phyloP scores from a whole-genome alignment of 1,284 basidiomycete genomes.

The Irpex lacteus region DNA sequence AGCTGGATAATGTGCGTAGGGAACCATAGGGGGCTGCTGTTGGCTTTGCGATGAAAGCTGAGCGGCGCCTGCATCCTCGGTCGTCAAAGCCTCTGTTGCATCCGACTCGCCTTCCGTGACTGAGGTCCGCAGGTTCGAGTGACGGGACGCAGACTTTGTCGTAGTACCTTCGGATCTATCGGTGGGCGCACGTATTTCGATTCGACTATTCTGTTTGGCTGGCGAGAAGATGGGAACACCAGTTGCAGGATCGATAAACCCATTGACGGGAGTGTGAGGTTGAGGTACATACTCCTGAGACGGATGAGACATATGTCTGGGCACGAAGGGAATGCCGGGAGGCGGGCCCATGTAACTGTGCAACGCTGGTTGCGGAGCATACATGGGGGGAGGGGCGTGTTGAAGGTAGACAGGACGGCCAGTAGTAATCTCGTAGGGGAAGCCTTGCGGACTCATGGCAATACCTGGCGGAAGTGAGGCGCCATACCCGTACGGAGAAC shows the following conservation, averaged over 20 bases:
- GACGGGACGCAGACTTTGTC: conserved; percentile 32
- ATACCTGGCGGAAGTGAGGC: conserved; percentile 70
- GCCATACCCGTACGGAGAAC: conserved; percentile 61
- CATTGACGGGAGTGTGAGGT: conserved; percentile 53
- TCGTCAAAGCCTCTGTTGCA: not conserved
- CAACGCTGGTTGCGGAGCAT: conserved; percentile 62
- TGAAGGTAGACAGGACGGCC: conserved; percentile 74
- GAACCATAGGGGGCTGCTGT: conserved; percentile 36
- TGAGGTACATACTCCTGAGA: conserved; percentile 58
- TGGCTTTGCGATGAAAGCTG: conserved; percentile 21
- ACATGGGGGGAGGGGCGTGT: conserved; percentile 53
- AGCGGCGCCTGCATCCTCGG: conserved; percentile 2
- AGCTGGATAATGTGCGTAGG: conserved; percentile 53
- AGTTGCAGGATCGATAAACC: conserved; percentile 59
- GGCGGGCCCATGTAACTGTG: conserved; percentile 45
- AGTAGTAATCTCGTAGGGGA: conserved; percentile 75
- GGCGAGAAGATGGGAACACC: conserved; percentile 68
- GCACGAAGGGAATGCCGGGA: conserved; percentile 45
- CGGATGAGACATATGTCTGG: conserved; percentile 56
- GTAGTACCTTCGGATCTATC: conserved; percentile 33
- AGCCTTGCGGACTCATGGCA: conserved; percentile 67
- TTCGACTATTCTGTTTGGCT: conserved; percentile 65
- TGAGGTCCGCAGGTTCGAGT: conserved; percentile 31
- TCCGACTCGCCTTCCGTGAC: conserved; percentile 21
- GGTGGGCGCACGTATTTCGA: conserved; percentile 72